Conservation (phyloP, 2,329 filamentous ascomycete species). For the Curvularia eragrostidis region DNA sequence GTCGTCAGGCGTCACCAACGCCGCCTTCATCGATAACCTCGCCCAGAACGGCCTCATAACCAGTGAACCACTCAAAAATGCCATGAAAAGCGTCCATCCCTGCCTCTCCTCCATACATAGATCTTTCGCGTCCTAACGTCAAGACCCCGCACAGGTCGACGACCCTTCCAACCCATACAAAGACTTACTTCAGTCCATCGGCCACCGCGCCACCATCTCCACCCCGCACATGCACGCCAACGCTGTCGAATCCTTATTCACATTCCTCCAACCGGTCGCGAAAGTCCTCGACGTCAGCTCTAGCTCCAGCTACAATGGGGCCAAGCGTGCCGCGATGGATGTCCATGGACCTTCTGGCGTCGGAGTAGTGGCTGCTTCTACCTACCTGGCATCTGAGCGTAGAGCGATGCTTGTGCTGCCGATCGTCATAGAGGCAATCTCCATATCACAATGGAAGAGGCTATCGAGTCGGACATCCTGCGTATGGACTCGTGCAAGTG, state of each 20-base stretch:
- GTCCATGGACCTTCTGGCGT: conserved; percentile 67
- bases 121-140: no score
- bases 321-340: conserved; percentile 54
- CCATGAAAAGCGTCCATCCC: not conserved
- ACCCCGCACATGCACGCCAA: no score
- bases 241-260: no score
- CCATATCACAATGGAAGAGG: conserved; percentile 57
- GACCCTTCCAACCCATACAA: no score
- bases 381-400: conserved; percentile 66
- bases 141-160: no score
- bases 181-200: no score
- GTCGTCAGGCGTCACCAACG: not conserved
- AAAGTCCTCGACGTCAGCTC: no score
- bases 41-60: not conserved
- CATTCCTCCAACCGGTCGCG: no score
- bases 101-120: not conserved
- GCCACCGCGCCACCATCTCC: no score
- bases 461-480: conserved; percentile 10
- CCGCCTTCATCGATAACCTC: not conserved
- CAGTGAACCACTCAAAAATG: not conserved
- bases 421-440: conserved; percentile 78
- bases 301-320: no score
- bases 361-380: conserved; percentile 62
- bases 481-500: conserved; percentile 13
- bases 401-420: conserved; percentile 71